phyloP scores from a whole-genome alignment of 495 filamentous ascomycete genomes.

The Lasiosphaeriaceae sp. region DNA sequence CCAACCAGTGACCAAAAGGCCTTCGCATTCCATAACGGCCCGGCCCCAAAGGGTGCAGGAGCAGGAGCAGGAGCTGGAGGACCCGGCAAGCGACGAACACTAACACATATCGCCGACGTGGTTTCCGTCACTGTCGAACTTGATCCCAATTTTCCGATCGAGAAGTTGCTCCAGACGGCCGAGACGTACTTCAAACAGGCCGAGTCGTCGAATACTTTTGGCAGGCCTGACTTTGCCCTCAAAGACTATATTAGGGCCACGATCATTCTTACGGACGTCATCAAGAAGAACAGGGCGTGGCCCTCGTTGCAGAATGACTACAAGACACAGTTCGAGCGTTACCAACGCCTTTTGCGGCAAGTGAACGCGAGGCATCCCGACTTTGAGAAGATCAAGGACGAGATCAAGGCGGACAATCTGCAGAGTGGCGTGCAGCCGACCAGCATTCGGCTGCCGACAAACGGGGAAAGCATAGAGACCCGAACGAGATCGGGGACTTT shows the following conservation, averaged over 20 bases:
- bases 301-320: constrained; percentile 20
- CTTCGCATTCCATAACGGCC: not conserved
- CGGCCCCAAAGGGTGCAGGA: not conserved
- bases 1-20: constrained; percentile 4
- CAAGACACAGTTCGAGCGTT: constrained; percentile 28
- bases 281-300: constrained; percentile 43
- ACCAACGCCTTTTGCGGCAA: constrained; percentile 42
- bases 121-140: constrained; percentile 44
- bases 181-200: constrained; percentile 50
- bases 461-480: not conserved
- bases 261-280: constrained; percentile 66
- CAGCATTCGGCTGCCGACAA: not conserved
- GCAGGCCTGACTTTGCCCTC: constrained; percentile 46
- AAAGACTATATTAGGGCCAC: constrained; percentile 75
- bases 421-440: constrained; percentile 47
- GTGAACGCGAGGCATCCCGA: constrained; percentile 30
- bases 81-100: constrained; percentile 32
- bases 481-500: not conserved
- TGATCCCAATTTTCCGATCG: constrained; percentile 42
- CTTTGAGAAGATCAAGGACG: constrained; percentile 58
- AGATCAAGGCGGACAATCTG: constrained; percentile 65
- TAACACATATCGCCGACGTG: constrained; percentile 74
- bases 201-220: constrained; percentile 48
- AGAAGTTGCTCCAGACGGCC: constrained; percentile 46
- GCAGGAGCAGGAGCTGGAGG: constrained; percentile 1